phyloP scores from a whole-genome alignment of 345 rosid genomes.

The Brassica carinata region DNA sequence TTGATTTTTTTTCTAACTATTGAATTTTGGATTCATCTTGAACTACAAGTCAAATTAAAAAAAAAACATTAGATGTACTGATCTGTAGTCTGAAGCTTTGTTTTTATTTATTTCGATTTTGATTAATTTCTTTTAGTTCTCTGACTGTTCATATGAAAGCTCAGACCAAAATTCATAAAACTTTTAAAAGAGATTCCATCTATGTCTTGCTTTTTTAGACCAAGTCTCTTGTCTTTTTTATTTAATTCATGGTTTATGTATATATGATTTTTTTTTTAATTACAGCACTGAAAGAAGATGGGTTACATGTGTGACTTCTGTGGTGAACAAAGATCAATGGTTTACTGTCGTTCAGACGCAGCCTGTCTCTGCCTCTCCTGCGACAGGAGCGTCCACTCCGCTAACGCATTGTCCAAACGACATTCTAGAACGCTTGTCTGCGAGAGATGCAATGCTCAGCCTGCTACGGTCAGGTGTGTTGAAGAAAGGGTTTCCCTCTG shows the following conservation, averaged over 20 bases:
- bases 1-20: background rate
- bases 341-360: constrained; percentile 92
- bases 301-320: constrained; percentile 95
- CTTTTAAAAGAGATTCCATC: background rate
- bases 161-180: background rate
- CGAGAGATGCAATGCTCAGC: constrained; percentile 87
- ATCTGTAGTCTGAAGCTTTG: constrained; percentile 26
- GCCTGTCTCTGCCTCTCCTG: constrained; percentile 95
- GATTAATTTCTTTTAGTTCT: constrained; percentile 12
- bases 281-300: constrained; percentile 46
- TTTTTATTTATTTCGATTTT: background rate
- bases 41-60: background rate
- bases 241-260: background rate
- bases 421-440: constrained; percentile 89
- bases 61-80: constrained; percentile 17
- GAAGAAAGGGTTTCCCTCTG: constrained; percentile 86
- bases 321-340: constrained; percentile 86
- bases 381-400: constrained; percentile 90
- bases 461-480: constrained; percentile 75
- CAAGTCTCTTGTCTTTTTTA: background rate
- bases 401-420: constrained; percentile 88
- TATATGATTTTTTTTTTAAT: background rate
- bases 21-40: background rate
- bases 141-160: constrained; percentile 7
- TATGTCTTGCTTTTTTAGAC: background rate